phyloP scores from a whole-genome alignment of 2,329 filamentous ascomycete genomes.

The Drechslerella coelobrocha region DNA sequence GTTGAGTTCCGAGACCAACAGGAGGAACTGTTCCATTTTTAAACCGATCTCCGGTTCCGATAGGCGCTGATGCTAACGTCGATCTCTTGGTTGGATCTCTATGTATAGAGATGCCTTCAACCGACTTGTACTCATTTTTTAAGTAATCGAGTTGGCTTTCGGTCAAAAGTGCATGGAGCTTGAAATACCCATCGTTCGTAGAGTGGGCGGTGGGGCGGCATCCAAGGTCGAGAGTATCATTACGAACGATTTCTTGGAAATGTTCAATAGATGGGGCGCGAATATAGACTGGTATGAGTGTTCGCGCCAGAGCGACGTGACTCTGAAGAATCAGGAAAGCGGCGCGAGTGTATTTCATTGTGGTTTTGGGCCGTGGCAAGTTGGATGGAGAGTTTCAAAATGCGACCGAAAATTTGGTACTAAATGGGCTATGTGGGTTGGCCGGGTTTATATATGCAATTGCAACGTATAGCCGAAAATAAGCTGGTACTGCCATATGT shows the following conservation, averaged over 20 bases:
- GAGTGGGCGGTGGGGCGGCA: slow-evolving; percentile 14
- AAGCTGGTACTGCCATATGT: no score
- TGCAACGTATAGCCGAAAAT: no score
- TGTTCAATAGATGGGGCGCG: slow-evolving; percentile 15
- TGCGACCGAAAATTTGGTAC: no score
- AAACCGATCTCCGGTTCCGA: slow-evolving; percentile 58
- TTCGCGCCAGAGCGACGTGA: slow-evolving; percentile 14
- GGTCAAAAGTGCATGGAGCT: slow-evolving; percentile 18
- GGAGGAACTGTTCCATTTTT: slow-evolving; percentile 59
- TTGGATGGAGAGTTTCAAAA: no score
- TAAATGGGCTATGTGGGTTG: no score
- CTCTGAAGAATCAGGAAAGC: slow-evolving; percentile 16
- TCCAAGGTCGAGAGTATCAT: slow-evolving; percentile 19
- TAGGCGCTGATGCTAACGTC: slow-evolving; percentile 19
- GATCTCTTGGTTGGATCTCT: slow-evolving; percentile 5
- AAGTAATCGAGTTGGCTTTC: slow-evolving; percentile 25
- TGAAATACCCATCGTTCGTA: slow-evolving; percentile 8
- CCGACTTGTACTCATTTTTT: slow-evolving; percentile 15
- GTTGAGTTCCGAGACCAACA: slow-evolving; percentile 59
- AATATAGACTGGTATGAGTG: slow-evolving; percentile 18
- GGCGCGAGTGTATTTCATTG: slow-evolving; percentile 16
- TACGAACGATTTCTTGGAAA: slow-evolving; percentile 18
- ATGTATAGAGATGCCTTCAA: slow-evolving; percentile 3
- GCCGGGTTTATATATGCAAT: no score
- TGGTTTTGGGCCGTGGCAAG: background rate